Conservation (phyloP, 176 grass and related monocot species). For the Bonia amplexicaulis region DNA sequence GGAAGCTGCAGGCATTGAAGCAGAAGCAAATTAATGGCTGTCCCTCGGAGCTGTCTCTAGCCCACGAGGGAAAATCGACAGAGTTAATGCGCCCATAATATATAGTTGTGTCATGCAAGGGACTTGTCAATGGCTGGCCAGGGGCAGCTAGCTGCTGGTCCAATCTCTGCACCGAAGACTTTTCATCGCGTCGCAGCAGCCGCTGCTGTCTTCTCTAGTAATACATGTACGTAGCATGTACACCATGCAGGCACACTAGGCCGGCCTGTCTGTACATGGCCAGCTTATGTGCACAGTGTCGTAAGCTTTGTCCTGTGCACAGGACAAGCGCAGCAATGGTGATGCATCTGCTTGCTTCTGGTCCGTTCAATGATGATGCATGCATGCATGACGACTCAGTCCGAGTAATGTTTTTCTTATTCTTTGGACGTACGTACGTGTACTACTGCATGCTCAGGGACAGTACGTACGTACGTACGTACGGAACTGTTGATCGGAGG, state of each 20-base stretch:
- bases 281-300: not conserved
- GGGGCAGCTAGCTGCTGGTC: not conserved
- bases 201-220: not conserved
- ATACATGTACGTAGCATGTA: not conserved
- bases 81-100: not conserved
- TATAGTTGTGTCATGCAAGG: not conserved
- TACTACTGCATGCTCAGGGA: too few species aligned
- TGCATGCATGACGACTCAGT: not conserved
- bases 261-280: not conserved
- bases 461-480: not conserved
- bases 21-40: not conserved
- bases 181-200: not conserved
- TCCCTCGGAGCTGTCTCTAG: not conserved
- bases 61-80: not conserved
- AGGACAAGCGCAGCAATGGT: not conserved
- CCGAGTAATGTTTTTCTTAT: not conserved
- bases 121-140: not conserved
- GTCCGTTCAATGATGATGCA: not conserved
- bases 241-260: not conserved
- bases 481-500: not conserved
- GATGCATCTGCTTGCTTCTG: not conserved
- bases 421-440: not conserved
- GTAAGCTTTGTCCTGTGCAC: not conserved
- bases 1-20: not conserved
- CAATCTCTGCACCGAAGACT: not conserved